Evolutionary conservation across 495 filamentous ascomycete species (phyloP).

Genomic region (Cryomyces minteri): DNA sequence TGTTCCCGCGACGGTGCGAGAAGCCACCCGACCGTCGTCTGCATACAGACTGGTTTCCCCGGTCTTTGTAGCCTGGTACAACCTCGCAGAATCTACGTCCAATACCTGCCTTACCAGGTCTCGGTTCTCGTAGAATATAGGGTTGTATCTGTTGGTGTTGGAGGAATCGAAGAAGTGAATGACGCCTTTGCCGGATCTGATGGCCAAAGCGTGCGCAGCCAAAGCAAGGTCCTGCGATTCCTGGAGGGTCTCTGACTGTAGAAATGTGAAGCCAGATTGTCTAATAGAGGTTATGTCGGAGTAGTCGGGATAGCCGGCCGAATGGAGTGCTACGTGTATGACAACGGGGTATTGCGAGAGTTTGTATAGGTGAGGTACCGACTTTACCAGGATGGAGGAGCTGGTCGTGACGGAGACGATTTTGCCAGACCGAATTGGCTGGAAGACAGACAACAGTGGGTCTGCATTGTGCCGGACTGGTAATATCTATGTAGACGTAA

Average conservation of each 20-base stretch:
- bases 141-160: constrained; percentile 44
- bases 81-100: constrained; percentile 43
- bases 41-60: constrained; percentile 58
- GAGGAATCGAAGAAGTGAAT: constrained; percentile 89
- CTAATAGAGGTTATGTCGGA: constrained; percentile 88
- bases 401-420: constrained; percentile 75
- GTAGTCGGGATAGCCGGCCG: constrained; percentile 69
- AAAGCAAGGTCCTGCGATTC: constrained; percentile 91
- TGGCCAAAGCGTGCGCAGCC: constrained; percentile 80
- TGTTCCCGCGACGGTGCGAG: constrained; percentile 29
- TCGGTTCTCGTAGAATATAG: constrained; percentile 46
- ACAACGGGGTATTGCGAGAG: constrained; percentile 82
- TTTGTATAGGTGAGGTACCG: constrained; percentile 89
- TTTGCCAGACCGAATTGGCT: constrained; percentile 66
- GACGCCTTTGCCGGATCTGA: constrained; percentile 88
- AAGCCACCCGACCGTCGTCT: constrained; percentile 57
- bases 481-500: constrained; percentile 29
- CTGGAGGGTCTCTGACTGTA: constrained; percentile 86
- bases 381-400: constrained; percentile 66
- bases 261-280: constrained; percentile 84
- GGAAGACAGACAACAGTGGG: constrained; percentile 80
- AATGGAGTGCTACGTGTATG: constrained; percentile 77
- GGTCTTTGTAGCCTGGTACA: constrained; percentile 41
- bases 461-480: constrained; percentile 74
- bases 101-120: constrained; percentile 38